Evolutionary conservation across 2,329 filamentous ascomycete species (phyloP), one percentile per base, ranked within the genome.

Genomic region (Pseudodiploospora longispora): DNA sequence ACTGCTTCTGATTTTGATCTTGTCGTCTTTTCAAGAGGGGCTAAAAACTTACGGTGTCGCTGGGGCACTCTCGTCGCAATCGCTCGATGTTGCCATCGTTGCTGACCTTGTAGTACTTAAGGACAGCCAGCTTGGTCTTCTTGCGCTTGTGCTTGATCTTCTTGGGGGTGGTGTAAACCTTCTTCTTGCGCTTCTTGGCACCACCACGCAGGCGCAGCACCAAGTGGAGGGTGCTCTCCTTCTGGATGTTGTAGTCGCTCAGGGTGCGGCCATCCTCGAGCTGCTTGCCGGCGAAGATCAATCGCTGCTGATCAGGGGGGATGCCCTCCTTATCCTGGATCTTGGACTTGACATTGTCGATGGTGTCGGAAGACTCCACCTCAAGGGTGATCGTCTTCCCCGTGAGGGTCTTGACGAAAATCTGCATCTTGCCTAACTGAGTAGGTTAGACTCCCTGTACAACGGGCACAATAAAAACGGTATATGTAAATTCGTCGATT

Each of bases 121-220:
- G 90, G 62, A 98, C 91, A 66, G 93, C 93, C 72, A 98, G 79
- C 86, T 98, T 98, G 83, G 87, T 95, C 91, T 98, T 98, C 89
- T 97, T 98, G 80, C 89, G 86, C 90, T 98, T 98, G 85, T 98
- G 93, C 93, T 98, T 98, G 86, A 98, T 98, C 89, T 98, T 98
- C 90, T 98, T 98, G 72, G 93, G 93, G 66, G 93, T 98, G 71
- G 88, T 97, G 87, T 98, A 98, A 62, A 98, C 93, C 90, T 98
- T 98, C 89, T 95, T 95, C 88, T 98, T 98, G 75, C 94, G 84
- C 87, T 97, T 96, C 89, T 98, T 98, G 69, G 74, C 90, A 74
- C 91, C 93, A 81, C 93, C 93, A 82, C 91, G 93, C 52, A 98
- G 89, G 69, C 93, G 88, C 63, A 98, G 85, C 63, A 98, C 93